Conservation (phyloP, 164 flowering plant species). For the Houttuynia cordata region DNA sequence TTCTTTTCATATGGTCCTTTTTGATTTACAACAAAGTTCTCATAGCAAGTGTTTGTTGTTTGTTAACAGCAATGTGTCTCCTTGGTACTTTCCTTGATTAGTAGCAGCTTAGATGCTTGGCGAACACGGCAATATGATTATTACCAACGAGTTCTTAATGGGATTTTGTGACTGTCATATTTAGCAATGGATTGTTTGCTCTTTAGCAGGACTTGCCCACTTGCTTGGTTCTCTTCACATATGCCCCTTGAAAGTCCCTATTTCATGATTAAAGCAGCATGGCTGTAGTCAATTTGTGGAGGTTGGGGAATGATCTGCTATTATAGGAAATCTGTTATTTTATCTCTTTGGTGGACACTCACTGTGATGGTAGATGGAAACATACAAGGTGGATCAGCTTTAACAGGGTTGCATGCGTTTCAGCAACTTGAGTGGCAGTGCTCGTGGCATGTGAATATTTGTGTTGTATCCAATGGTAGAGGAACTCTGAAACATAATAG, state of each 20-base stretch:
- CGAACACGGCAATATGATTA: constrained; percentile 97
- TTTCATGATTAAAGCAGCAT: no score
- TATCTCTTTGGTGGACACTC: neutral
- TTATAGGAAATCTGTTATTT: no score
- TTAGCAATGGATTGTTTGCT: neutral
- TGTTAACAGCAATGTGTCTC: constrained; percentile 96
- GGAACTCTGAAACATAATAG: neutral
- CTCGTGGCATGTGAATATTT: neutral
- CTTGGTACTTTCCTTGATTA: constrained; percentile 90
- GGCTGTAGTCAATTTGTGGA: no score
- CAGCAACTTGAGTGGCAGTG: neutral
- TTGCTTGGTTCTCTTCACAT: neutral
- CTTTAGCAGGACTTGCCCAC: neutral
- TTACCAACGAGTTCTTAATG: constrained; percentile 94
- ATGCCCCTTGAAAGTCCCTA: no score
- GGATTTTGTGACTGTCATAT: constrained; percentile 61
- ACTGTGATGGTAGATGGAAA: neutral
- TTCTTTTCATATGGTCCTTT: neutral
- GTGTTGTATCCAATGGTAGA: neutral
- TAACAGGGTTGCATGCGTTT: neutral
- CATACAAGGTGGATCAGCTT: neutral
- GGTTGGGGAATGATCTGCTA: no score
- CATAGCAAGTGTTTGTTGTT: constrained; percentile 3
- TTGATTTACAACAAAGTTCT: neutral
- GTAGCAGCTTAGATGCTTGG: constrained; percentile 99